These are phyloP conservation scores for Phytopythium delawarense DNA, from an alignment of 352 stramenopile species.

Conservation along the genomic window DNA sequence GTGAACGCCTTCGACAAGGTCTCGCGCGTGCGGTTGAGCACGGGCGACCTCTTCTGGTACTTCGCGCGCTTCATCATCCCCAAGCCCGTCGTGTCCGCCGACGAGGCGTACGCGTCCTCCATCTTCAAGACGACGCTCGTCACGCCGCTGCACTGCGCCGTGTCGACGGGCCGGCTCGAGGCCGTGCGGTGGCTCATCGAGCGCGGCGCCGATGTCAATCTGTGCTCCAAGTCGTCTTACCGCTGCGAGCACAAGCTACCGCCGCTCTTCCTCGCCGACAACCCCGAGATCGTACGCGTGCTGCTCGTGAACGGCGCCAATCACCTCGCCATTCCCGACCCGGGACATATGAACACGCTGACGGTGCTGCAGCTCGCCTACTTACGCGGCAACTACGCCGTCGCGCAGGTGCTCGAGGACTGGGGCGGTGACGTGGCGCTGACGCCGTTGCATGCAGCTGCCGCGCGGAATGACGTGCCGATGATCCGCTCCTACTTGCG, in stretches of 20 bases:
- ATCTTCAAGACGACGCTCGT: conserved; percentile 74
- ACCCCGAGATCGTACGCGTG: conserved; percentile 74
- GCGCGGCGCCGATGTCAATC: conserved; percentile 70
- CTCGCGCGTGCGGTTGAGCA: conserved; percentile 69
- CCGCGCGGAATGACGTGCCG: conserved; percentile 62
- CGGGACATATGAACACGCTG: conserved; percentile 84
- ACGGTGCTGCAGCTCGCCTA: conserved; percentile 81
- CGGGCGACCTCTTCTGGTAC: conserved; percentile 82
- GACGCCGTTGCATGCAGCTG: conserved; percentile 71
- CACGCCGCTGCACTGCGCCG: conserved; percentile 72
- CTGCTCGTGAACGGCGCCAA: conserved; percentile 64
- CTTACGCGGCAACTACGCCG: conserved; percentile 73
- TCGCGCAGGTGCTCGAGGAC: conserved; percentile 76
- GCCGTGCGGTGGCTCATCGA: conserved; percentile 70
- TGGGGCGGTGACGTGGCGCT: conserved; percentile 79
- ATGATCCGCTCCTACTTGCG: conserved; percentile 56
- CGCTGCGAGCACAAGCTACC: conserved; percentile 60
- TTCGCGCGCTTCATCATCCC: conserved; percentile 67
- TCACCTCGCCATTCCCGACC: conserved; percentile 74
- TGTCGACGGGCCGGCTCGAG: conserved; percentile 66
- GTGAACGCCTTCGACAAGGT: conserved; percentile 83
- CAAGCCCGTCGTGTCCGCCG: conserved; percentile 56
- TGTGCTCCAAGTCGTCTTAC: conserved; percentile 73
- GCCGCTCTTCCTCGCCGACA: conserved; percentile 76
- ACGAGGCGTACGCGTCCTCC: conserved; percentile 51